These are phyloP conservation scores for Trichoderma afroharzianum DNA, from an alignment of 2,329 filamentous ascomycete genomes.

Conservation along the genomic window DNA sequence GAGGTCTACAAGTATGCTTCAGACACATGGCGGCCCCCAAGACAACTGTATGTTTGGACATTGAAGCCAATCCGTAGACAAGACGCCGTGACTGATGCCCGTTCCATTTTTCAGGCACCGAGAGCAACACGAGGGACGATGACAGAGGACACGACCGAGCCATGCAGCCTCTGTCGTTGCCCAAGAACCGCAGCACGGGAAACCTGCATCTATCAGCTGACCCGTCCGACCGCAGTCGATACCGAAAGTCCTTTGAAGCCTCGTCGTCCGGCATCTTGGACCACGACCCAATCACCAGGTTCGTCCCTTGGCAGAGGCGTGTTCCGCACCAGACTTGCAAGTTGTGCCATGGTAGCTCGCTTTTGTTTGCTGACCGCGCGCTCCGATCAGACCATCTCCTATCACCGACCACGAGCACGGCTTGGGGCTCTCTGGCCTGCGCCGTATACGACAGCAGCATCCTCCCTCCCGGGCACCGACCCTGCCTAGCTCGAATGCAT, in stretches of 20 bases:
- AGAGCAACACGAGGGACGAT: slow-evolving; percentile 32
- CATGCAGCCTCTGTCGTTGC: slow-evolving; percentile 48
- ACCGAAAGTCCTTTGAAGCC: slow-evolving; percentile 75
- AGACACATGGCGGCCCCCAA: slow-evolving; percentile 41
- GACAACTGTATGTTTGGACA: slow-evolving; percentile 36
- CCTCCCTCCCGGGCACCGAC: slow-evolving; percentile 60
- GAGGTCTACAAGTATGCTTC: slow-evolving; percentile 40
- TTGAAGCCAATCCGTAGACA: slow-evolving; percentile 3
- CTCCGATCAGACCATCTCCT: slow-evolving; percentile 65
- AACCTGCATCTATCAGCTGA: slow-evolving; percentile 52
- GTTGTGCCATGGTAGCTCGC: background rate
- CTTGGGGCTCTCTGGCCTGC: slow-evolving; percentile 77
- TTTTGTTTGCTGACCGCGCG: slow-evolving; percentile 27
- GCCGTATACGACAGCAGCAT: slow-evolving; percentile 88
- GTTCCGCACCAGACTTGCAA: background rate
- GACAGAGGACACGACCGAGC: slow-evolving; percentile 45
- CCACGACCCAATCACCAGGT: slow-evolving; percentile 73
- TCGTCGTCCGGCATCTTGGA: slow-evolving; percentile 56
- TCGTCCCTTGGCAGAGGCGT: slow-evolving; percentile 23
- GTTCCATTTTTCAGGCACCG: slow-evolving; percentile 28
- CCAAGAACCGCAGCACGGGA: slow-evolving; percentile 64
- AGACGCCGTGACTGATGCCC: slow-evolving; percentile 23
- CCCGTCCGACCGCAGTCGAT: slow-evolving; percentile 52
- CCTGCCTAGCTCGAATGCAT: slow-evolving; percentile 58
- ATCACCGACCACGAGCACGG: slow-evolving; percentile 85